Evolutionary conservation across 768 basidiomycete genomes (phyloP).

Genomic region (Lactifluus volemus): DNA sequence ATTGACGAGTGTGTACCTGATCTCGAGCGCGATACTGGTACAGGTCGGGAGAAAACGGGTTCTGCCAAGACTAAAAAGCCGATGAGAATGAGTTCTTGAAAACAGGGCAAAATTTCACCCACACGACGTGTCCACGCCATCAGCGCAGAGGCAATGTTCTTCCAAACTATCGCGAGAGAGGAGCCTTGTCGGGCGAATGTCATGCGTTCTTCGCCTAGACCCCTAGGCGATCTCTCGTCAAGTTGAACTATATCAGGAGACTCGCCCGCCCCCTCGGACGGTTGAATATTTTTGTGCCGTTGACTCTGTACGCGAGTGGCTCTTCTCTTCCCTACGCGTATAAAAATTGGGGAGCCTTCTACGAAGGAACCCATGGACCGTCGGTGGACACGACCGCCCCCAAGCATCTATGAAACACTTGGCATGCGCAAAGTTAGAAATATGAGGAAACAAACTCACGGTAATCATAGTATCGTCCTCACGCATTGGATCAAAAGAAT

Average conservation of each 20-base stretch:
- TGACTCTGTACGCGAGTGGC: slow-evolving; percentile 22
- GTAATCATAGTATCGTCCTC: slow-evolving; percentile 82
- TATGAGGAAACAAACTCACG: slow-evolving; percentile 33
- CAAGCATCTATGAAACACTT: slow-evolving; percentile 51
- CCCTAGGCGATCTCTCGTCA: slow-evolving; percentile 48
- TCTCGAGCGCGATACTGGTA: slow-evolving; percentile 41
- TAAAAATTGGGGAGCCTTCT: slow-evolving; percentile 56
- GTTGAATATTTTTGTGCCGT: slow-evolving; percentile 18
- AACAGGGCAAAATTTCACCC: slow-evolving; percentile 33
- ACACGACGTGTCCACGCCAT: slow-evolving; percentile 51
- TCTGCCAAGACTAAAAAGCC: slow-evolving; percentile 30
- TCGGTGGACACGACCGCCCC: slow-evolving; percentile 66
- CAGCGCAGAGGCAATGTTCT: slow-evolving; percentile 52
- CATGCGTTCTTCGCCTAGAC: slow-evolving; percentile 64
- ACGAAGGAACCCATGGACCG: slow-evolving; percentile 57
- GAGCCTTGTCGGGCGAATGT: slow-evolving; percentile 52
- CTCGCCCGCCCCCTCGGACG: slow-evolving; percentile 30
- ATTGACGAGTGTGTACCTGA: slow-evolving; percentile 58
- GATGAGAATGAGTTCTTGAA: neutral
- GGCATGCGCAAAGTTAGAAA: neutral
- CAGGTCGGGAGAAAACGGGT: slow-evolving; percentile 57
- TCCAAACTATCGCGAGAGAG: slow-evolving; percentile 61
- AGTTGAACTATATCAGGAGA: slow-evolving; percentile 39
- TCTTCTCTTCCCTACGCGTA: slow-evolving; percentile 56
- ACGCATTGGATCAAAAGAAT: slow-evolving; percentile 39